A percentile compares a stretch with the other conserved stretches of the same genome.
Conservation (phyloP, 1,284 basidiomycete species). For the Lentinula novae-zelandiae region DNA sequence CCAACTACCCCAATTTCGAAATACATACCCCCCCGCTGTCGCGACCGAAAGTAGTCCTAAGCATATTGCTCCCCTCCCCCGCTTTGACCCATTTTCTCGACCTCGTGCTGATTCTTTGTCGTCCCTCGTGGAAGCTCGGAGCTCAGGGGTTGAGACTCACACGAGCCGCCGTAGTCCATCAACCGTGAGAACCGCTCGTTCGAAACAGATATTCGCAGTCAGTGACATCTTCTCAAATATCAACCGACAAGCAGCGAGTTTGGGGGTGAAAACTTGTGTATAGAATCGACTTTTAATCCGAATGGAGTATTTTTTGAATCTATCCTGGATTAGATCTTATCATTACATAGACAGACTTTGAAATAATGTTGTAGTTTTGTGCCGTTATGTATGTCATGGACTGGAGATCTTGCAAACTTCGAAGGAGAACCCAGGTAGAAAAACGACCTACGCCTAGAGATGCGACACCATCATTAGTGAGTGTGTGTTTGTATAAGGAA, state of each 20-base stretch:
- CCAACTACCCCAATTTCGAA: conserved; percentile 6
- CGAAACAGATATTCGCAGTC: conserved; percentile 8
- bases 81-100: conserved; percentile 29
- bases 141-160: not conserved
- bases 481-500: no score
- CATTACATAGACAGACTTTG: no score
- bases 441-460: no score
- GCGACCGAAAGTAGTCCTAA: conserved; percentile 11
- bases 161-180: not conserved
- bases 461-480: no score
- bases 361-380: no score
- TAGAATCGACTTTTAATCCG: not conserved
- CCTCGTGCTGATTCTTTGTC: conserved; percentile 30
- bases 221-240: conserved; percentile 9
- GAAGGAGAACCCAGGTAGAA: no score
- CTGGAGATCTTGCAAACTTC: no score
- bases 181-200: not conserved
- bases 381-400: no score
- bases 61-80: conserved; percentile 27
- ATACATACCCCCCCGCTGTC: conserved; percentile 1
- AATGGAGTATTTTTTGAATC: no score
- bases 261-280: conserved; percentile 5
- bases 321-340: no score
- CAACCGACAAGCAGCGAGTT: not conserved
- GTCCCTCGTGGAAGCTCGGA: conserved; percentile 21